phyloP scores from a whole-genome alignment of 345 rosid genomes.

The Brassica rapa region DNA sequence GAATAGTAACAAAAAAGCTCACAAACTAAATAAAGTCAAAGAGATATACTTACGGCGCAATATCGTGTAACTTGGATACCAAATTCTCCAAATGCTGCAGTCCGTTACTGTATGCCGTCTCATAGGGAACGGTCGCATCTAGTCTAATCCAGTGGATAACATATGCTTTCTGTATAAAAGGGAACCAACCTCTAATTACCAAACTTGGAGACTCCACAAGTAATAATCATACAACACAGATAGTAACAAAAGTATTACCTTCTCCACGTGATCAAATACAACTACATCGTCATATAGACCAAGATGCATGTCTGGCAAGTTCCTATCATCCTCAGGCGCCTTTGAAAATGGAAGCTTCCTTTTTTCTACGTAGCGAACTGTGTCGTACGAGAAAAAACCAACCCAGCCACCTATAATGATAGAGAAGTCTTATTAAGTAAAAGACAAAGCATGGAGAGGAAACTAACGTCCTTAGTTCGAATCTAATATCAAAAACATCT shows the following conservation, averaged over 20 bases:
- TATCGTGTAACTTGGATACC: conserved; percentile 52
- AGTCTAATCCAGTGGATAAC: conserved; percentile 68
- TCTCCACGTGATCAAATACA: conserved; percentile 88
- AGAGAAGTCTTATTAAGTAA: background rate
- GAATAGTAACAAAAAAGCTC: background rate
- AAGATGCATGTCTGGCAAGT: conserved; percentile 85
- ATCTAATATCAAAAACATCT: background rate
- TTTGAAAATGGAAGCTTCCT: conserved; percentile 68
- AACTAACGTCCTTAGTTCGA: background rate
- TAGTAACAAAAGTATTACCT: conserved; percentile 49
- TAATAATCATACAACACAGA: background rate
- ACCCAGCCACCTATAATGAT: conserved; percentile 90
- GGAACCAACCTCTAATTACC: background rate
- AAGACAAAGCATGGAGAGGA: background rate
- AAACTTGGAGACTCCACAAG: conserved; percentile 1
- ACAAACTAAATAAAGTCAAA: conserved; percentile 10
- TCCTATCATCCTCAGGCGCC: conserved; percentile 82
- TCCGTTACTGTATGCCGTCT: conserved; percentile 61
- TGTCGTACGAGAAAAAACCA: conserved; percentile 90
- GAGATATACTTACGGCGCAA: conserved; percentile 48
- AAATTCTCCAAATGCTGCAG: conserved; percentile 49
- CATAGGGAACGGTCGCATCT: conserved; percentile 51
- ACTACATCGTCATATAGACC: conserved; percentile 78
- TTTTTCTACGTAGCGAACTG: conserved; percentile 81
- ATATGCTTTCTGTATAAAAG: conserved; percentile 50